phyloP scores from a whole-genome alignment of 73 alveolate genomes.

The Paramecium primaurelia region DNA sequence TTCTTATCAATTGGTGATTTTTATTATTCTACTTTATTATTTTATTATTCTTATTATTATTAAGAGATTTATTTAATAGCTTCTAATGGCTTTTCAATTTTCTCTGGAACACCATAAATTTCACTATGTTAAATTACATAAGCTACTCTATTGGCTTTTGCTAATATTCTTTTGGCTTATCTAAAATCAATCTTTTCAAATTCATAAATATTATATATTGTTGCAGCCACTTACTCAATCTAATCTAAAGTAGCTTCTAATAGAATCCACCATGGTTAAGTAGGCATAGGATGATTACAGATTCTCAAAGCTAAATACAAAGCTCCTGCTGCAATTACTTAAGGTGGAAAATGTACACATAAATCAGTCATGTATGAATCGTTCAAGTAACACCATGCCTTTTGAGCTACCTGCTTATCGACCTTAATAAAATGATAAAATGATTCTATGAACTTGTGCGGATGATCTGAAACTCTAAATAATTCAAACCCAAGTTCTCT shows the following conservation, averaged over 20 bases:
- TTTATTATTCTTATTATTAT: not conserved
- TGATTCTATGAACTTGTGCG: constrained; percentile 46
- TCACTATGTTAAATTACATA: not conserved
- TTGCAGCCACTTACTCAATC: constrained; percentile 35
- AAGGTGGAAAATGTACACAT: constrained; percentile 40
- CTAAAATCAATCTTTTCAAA: constrained; percentile 38
- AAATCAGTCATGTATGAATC: constrained; percentile 48
- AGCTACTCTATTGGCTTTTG: constrained; percentile 24
- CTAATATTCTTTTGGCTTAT: not conserved
- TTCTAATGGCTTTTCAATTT: not conserved
- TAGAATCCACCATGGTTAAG: constrained; percentile 49
- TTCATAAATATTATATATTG: not conserved
- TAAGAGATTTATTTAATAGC: not conserved
- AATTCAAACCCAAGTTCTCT: constrained; percentile 35
- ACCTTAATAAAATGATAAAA: constrained; percentile 45
- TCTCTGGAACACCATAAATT: constrained; percentile 25
- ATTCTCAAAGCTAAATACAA: constrained; percentile 15
- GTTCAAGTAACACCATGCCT: constrained; percentile 45
- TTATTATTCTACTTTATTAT: not conserved
- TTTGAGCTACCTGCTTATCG: constrained; percentile 40
- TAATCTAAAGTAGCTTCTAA: not conserved
- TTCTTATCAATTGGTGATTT: constrained; percentile 16
- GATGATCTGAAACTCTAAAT: constrained; percentile 46
- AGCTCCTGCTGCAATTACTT: constrained; percentile 50
- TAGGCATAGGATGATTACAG: constrained; percentile 34